phyloP scores from a whole-genome alignment of 2,329 filamentous ascomycete genomes.

The Diaporthe aspalathi region DNA sequence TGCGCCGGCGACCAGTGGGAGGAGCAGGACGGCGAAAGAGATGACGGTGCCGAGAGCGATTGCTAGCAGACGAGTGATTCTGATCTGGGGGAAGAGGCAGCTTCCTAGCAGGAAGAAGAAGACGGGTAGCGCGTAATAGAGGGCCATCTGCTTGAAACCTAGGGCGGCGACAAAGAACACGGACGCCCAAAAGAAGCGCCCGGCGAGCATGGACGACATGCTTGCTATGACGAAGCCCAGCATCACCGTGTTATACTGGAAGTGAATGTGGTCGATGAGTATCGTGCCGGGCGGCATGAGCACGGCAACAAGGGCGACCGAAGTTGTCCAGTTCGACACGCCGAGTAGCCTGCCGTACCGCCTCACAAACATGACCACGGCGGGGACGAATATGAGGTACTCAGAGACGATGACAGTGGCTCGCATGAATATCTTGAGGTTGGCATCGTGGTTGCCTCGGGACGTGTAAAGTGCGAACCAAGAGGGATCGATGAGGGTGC shows the following conservation, averaged over 20 bases:
- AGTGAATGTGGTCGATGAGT: conserved; percentile 93
- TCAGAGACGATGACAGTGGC: conserved; percentile 91
- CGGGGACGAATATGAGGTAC: conserved; percentile 89
- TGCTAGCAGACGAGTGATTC: conserved; percentile 74
- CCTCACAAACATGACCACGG: conserved; percentile 85
- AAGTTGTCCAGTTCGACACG: conserved; percentile 83
- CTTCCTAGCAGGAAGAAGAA: conserved; percentile 92
- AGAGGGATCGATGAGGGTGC: conserved; percentile 77
- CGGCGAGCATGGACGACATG: conserved; percentile 88
- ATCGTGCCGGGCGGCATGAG: conserved; percentile 92
- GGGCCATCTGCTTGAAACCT: conserved; percentile 99
- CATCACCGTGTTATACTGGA: conserved; percentile 99
- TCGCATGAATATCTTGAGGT: conserved; percentile 94
- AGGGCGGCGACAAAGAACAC: conserved; percentile 93
- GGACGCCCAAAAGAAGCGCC: conserved; percentile 86
- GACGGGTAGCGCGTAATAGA: conserved; percentile 94
- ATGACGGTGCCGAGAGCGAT: conserved; percentile 79
- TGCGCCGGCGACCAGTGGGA: conserved; percentile 80
- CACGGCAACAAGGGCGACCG: conserved; percentile 87
- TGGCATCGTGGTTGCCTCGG: conserved; percentile 81
- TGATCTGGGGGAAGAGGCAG: conserved; percentile 81
- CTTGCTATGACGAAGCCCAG: conserved; percentile 88
- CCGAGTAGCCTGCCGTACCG: conserved; percentile 81
- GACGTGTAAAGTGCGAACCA: conserved; percentile 92
- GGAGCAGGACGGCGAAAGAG: conserved; percentile 79